phyloP scores from a whole-genome alignment of 768 basidiomycete species.

The Boletales sp. region DNA sequence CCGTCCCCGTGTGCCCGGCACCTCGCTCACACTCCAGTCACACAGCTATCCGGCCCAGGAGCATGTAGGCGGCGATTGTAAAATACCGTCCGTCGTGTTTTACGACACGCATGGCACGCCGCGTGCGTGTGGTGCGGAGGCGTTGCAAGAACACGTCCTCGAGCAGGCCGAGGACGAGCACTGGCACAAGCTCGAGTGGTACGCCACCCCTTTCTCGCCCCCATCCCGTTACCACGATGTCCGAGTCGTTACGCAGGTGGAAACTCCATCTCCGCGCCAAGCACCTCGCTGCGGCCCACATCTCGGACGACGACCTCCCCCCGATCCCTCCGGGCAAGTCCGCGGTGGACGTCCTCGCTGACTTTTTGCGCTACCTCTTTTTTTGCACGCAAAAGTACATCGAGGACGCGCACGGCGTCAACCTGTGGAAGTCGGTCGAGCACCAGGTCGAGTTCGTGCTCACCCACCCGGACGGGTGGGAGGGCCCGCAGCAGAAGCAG shows the following conservation, averaged over 20 bases:
- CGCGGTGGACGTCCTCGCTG: constrained; percentile 41
- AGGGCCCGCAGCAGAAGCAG: constrained; percentile 52
- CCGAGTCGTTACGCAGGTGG: constrained; percentile 29
- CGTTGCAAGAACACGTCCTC: constrained; percentile 36
- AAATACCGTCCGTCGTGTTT: constrained; percentile 48
- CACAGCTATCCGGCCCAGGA: constrained; percentile 41
- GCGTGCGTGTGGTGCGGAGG: constrained; percentile 44
- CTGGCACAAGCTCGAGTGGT: constrained; percentile 48
- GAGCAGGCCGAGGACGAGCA: constrained; percentile 41
- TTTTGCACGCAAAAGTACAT: constrained; percentile 46
- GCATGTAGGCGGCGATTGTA: constrained; percentile 41
- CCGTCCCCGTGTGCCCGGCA: neutral
- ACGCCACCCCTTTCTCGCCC: neutral
- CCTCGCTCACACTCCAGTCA: constrained; percentile 1
- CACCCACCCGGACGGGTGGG: constrained; percentile 67
- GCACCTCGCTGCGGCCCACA: constrained; percentile 29
- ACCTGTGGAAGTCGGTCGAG: constrained; percentile 45
- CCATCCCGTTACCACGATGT: neutral
- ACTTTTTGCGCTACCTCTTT: constrained; percentile 46
- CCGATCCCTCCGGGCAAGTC: constrained; percentile 42
- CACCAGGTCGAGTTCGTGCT: constrained; percentile 48
- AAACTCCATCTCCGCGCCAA: constrained; percentile 39
- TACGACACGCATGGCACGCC: constrained; percentile 40
- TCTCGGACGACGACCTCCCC: constrained; percentile 33
- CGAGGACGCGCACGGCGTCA: constrained; percentile 42